These are phyloP conservation scores for Phytophthora citrophthora DNA, from an alignment of 352 stramenopile genomes.

Conservation along the genomic window DNA sequence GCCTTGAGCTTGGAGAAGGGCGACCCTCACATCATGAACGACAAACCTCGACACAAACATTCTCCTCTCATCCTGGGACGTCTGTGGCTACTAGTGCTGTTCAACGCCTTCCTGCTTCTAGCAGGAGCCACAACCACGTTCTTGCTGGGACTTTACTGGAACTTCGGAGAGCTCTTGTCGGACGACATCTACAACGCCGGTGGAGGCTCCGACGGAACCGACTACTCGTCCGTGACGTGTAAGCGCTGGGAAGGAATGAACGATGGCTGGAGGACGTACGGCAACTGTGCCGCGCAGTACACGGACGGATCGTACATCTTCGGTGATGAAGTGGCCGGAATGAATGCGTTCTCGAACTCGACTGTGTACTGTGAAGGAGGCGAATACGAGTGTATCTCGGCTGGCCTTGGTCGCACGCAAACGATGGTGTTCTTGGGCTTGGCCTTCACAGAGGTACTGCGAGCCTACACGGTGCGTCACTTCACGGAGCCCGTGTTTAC, in stretches of 20 bases:
- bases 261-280: constrained; percentile 55
- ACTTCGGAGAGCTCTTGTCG: constrained; percentile 57
- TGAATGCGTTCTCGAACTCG: constrained; percentile 42
- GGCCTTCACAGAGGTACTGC: constrained; percentile 76
- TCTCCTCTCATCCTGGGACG: constrained; percentile 62
- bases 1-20: constrained; percentile 78
- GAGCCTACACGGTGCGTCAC: constrained; percentile 78
- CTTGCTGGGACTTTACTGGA: constrained; percentile 75
- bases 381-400: constrained; percentile 66
- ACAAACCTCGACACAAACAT: constrained; percentile 63
- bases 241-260: constrained; percentile 55
- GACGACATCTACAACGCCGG: constrained; percentile 62
- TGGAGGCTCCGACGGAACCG: constrained; percentile 42
- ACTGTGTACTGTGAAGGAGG: constrained; percentile 59
- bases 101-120: constrained; percentile 65
- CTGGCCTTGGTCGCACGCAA: constrained; percentile 64
- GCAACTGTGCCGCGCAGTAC: constrained; percentile 58
- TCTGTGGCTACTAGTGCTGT: constrained; percentile 65
- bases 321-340: constrained; percentile 37
- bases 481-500: constrained; percentile 71
- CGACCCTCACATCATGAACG: constrained; percentile 68
- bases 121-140: constrained; percentile 53
- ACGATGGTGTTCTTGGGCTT: constrained; percentile 80
- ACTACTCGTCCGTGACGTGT: constrained; percentile 69
- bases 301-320: constrained; percentile 63